phyloP scores from a whole-genome alignment of 257 asterid species.

The Lycium barbarum region DNA sequence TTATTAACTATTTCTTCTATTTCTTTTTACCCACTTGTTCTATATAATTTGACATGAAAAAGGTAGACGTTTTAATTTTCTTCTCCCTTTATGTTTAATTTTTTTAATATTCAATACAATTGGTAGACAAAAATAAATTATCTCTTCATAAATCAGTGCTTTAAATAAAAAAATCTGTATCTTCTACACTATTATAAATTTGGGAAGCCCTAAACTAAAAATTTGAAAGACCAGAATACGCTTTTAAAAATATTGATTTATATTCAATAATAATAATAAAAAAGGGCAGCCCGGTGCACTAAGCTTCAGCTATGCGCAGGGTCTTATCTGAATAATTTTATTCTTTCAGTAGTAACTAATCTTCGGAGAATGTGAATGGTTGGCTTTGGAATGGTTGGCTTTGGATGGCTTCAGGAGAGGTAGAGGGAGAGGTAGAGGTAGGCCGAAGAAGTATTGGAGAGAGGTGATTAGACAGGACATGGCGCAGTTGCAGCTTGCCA shows the following conservation, averaged over 20 bases:
- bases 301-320: too few species aligned
- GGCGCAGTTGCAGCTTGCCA: too few species aligned
- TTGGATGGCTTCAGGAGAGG: too few species aligned
- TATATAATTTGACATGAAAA: background rate
- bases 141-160: background rate
- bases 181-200: background rate
- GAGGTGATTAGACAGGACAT: too few species aligned
- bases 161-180: too few species aligned
- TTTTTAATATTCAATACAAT: background rate
- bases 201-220: background rate
- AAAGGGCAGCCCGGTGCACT: too few species aligned
- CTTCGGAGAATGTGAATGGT: background rate
- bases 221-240: background rate
- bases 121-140: background rate
- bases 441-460: too few species aligned
- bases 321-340: background rate
- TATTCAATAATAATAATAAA: background rate
- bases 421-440: too few species aligned
- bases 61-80: background rate
- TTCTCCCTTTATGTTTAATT: too few species aligned
- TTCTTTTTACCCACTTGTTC: background rate
- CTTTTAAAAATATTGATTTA: background rate
- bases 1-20: background rate
- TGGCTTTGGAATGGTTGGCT: too few species aligned
- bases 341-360: conserved; percentile 1